These are phyloP conservation scores for Casaregolazyma lundiana DNA, from an alignment of 1,139 yeast genomes.

Conservation along the genomic window DNA sequence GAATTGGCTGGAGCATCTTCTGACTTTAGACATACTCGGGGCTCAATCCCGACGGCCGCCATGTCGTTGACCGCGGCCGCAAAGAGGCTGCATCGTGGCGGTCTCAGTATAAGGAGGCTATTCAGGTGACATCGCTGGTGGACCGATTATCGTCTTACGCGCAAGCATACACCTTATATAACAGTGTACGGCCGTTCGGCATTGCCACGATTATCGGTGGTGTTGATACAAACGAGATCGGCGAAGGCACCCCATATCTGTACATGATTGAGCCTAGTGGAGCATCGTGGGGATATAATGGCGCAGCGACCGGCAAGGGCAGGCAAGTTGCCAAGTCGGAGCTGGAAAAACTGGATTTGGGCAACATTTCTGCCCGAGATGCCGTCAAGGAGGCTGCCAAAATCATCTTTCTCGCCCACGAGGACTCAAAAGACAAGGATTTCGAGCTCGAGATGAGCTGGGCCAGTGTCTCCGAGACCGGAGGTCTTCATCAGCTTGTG, in stretches of 20 bases:
- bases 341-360: constrained; percentile 80
- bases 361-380: constrained; percentile 63
- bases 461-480: constrained; percentile 71
- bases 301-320: constrained; percentile 98
- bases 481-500: constrained; percentile 74
- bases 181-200: constrained; percentile 97
- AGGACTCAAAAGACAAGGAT: constrained; percentile 95
- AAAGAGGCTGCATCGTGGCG: constrained; percentile 85
- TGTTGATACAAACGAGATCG: constrained; percentile 57
- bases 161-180: constrained; percentile 92
- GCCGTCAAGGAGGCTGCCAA: constrained; percentile 93
- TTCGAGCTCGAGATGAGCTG: constrained; percentile 93
- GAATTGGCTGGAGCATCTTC: not conserved
- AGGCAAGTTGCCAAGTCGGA: constrained; percentile 95
- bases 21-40: constrained; percentile 62
- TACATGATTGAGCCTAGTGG: constrained; percentile 99
- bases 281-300: constrained; percentile 92
- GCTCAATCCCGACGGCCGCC: constrained; percentile 93
- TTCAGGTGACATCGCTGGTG: constrained; percentile 77
- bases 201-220: constrained; percentile 91
- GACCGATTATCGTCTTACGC: constrained; percentile 88
- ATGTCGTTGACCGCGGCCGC: constrained; percentile 85
- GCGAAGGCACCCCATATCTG: constrained; percentile 63
- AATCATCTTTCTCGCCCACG: constrained; percentile 90
- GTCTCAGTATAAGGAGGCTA: constrained; percentile 67